Base-by-base conservation (phyloP, 768 basidiomycete genomes). In the Clavaria fumosa region DNA sequence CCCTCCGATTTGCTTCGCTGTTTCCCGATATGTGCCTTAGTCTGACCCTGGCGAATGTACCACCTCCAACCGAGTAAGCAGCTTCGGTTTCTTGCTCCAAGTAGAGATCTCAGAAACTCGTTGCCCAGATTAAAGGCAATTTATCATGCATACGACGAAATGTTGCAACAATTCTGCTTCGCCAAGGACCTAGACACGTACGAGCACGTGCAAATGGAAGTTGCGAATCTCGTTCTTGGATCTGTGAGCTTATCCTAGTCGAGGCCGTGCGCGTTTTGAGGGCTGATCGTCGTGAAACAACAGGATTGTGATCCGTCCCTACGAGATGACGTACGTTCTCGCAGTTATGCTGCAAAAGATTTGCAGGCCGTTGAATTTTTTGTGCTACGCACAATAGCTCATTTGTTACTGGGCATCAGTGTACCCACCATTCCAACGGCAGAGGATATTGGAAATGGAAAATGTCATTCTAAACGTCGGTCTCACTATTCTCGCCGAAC, bases 11-110 rank as follows among this genome's bases (percentile, higher is more conserved):
- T 45, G 66, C 78, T 2, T 54, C 68, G 2, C 45, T 84, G 81
- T 84, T 81, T 55, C 78, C 81, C 15, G 78, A 82, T 43, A 59
- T 74, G 49, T 76, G 72, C 46, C 51, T 74, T 19, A 81, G 77
- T 44, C 58, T 84, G 28, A 71, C 76, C 3, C 58, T 84, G 11
- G 72, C 72, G 47, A 79, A 78, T 50, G 65, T 79, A 19, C 74
- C 78, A 9, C 59, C 78, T 2, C 73, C 74, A 21, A 63, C 64
- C 23, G 78, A 80, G 80, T 83, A 49, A 46, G 74, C 58, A 11
- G 26, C 7, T n/a, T 31, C n/a, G n/a, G 4, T 4, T n/a, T n/a
- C 6, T 27, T n/a, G 7, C 14, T 3, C 24, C n/a, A 24, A 19
- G n/a, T 4, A 11, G 2, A 5, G 5, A 22, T 15, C 10, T 23